Percentiles rank a stretch among this genome's conserved stretches.
phyloP scores from a whole-genome alignment of 1,284 basidiomycete genomes.

The Exsudoporus floridanus region DNA sequence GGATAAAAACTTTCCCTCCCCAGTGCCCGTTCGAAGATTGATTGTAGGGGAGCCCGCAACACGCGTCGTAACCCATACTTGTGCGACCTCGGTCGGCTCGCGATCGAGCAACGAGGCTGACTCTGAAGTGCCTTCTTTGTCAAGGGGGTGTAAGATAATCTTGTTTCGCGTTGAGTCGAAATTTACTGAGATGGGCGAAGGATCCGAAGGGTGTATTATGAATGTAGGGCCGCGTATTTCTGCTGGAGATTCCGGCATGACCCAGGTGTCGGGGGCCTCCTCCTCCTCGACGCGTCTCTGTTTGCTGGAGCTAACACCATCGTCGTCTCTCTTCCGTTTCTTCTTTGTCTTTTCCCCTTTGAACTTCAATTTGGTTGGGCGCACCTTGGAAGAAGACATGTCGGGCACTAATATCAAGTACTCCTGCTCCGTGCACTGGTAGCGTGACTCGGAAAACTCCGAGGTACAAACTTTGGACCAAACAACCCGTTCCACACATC shows the following conservation, averaged over 20 bases:
- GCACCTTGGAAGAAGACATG: conserved; percentile 47
- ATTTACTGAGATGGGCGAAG: conserved; percentile 70
- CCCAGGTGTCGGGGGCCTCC: conserved; percentile 73
- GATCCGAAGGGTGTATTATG: conserved; percentile 74
- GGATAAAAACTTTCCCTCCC: conserved; percentile 84
- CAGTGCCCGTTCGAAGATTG: conserved; percentile 79
- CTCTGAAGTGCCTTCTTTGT: conserved; percentile 54
- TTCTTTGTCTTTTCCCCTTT: conserved; percentile 84
- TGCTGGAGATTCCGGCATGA: conserved; percentile 64
- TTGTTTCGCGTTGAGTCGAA: conserved; percentile 76
- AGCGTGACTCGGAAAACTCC: conserved; percentile 25
- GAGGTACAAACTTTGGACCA: conserved; percentile 37
- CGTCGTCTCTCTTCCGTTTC: conserved; percentile 70
- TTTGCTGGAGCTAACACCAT: conserved; percentile 45
- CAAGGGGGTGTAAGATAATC: conserved; percentile 60
- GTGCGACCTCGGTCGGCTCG: conserved; percentile 73
- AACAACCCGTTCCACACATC: conserved; percentile 25
- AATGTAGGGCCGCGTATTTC: conserved; percentile 84
- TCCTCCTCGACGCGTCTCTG: conserved; percentile 57
- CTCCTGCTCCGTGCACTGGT: not conserved
- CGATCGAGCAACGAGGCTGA: conserved; percentile 53
- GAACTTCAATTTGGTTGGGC: conserved; percentile 76
- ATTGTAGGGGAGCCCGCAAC: conserved; percentile 78
- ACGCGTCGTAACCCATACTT: conserved; percentile 85
- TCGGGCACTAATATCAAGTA: not conserved